phyloP scores from a whole-genome alignment of 2,329 filamentous ascomycete genomes.

The Aschersonia sp. region DNA sequence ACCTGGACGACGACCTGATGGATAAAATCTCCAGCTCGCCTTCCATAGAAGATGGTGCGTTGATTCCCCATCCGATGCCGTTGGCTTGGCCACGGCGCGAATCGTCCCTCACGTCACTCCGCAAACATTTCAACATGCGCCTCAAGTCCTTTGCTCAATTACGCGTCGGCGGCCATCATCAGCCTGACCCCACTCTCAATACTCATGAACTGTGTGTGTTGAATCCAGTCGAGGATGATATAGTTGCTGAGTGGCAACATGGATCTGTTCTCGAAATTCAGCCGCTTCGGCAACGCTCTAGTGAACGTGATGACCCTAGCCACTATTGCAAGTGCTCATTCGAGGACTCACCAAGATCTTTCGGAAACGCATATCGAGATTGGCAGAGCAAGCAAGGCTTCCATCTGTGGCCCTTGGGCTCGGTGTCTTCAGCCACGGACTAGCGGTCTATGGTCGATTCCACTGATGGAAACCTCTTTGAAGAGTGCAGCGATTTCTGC shows the following conservation, averaged over 20 bases:
- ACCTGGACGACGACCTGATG: constrained; percentile 85
- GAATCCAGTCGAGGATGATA: neutral
- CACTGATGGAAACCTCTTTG: neutral
- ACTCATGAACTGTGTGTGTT: constrained; percentile 9
- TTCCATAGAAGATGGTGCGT: constrained; percentile 98
- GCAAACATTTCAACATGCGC: constrained; percentile 13
- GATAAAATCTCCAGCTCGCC: constrained; percentile 98
- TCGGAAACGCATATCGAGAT: neutral
- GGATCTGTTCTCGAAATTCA: constrained; percentile 18
- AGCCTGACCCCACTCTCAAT: constrained; percentile 16
- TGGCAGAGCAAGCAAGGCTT: neutral
- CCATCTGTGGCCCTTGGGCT: neutral
- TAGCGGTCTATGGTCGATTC: constrained; percentile 1
- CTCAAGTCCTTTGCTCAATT: constrained; percentile 16
- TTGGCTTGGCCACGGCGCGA: constrained; percentile 27
- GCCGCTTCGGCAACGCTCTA: constrained; percentile 3
- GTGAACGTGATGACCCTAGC: constrained; percentile 26
- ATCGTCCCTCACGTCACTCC: constrained; percentile 23
- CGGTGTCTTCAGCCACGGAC: neutral
- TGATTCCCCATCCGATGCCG: constrained; percentile 24
- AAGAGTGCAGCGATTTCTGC: neutral
- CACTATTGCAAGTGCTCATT: constrained; percentile 13
- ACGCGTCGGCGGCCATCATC: constrained; percentile 12
- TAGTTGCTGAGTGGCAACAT: constrained; percentile 8
- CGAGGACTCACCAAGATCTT: neutral